These are phyloP conservation scores for Trichoderma gracile DNA, from an alignment of 2,329 filamentous ascomycete species.

Conservation along the genomic window DNA sequence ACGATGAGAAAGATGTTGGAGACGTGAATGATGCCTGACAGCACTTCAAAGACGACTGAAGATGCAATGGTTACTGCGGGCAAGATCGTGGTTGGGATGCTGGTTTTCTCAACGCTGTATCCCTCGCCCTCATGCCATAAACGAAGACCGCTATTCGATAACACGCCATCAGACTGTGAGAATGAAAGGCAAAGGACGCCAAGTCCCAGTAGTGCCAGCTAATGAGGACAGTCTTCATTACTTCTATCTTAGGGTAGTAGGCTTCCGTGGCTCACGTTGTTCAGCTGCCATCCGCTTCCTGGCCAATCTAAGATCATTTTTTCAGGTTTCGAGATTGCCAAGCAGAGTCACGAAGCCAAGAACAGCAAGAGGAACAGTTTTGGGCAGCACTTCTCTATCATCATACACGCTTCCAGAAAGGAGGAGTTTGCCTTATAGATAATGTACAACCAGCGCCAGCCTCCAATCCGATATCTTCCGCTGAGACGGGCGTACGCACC, in stretches of 20 bases:
- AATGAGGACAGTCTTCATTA: conserved; percentile 33
- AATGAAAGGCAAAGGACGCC: conserved; percentile 33
- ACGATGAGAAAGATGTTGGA: conserved; percentile 40
- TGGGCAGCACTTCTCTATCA: neutral
- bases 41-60: conserved; percentile 56
- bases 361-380: conserved; percentile 35
- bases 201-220: conserved; percentile 39
- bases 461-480: conserved; percentile 39
- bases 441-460: conserved; percentile 50
- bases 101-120: conserved; percentile 45
- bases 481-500: conserved; percentile 42
- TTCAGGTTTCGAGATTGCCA: conserved; percentile 35
- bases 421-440: conserved; percentile 33
- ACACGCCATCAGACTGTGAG: conserved; percentile 38
- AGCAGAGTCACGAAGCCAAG: conserved; percentile 38
- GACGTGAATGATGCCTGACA: conserved; percentile 55
- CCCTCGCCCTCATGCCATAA: conserved; percentile 38
- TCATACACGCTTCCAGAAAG: neutral
- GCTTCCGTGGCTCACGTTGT: conserved; percentile 34
- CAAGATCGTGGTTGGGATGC: conserved; percentile 50
- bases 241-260: conserved; percentile 33
- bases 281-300: conserved; percentile 35
- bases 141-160: conserved; percentile 39
- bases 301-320: conserved; percentile 35
- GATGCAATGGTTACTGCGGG: conserved; percentile 44